phyloP scores from a whole-genome alignment of 1,139 yeast genomes.

The Ashbya aceris region DNA sequence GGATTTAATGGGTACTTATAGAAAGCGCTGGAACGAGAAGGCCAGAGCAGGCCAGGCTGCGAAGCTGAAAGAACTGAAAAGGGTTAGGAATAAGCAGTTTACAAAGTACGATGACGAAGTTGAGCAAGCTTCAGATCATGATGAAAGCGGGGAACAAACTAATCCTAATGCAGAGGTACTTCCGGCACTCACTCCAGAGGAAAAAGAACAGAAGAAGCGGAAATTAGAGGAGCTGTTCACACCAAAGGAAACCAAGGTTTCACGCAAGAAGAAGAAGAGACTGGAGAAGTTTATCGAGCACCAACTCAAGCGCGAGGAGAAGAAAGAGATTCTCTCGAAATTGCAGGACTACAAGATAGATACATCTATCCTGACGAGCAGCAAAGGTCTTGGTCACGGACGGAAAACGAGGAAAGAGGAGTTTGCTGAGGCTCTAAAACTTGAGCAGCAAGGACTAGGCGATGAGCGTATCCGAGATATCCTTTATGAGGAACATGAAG shows the following conservation, averaged over 20 bases:
- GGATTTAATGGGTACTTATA: slow-evolving; percentile 61
- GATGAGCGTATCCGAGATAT: slow-evolving; percentile 54
- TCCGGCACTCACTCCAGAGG: slow-evolving; percentile 39
- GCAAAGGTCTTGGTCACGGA: slow-evolving; percentile 73
- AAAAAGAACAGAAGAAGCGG: slow-evolving; percentile 57
- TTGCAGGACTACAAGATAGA: slow-evolving; percentile 66
- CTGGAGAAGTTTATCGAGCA: slow-evolving; percentile 74
- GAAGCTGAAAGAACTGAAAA: slow-evolving; percentile 61
- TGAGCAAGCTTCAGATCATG: slow-evolving; percentile 18
- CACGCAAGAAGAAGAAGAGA: slow-evolving; percentile 67
- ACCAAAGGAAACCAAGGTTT: slow-evolving; percentile 54
- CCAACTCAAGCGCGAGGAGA: slow-evolving; percentile 84
- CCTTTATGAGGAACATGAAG: slow-evolving; percentile 60
- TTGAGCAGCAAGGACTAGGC: slow-evolving; percentile 70
- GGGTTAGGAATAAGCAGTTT: slow-evolving; percentile 61
- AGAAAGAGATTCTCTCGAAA: slow-evolving; percentile 65
- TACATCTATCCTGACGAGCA: slow-evolving; percentile 55
- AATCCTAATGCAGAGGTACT: slow-evolving; percentile 59
- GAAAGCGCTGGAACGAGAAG: slow-evolving; percentile 74
- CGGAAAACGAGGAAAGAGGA: slow-evolving; percentile 62
- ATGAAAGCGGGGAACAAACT: slow-evolving; percentile 7
- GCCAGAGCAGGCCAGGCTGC: slow-evolving; percentile 81
- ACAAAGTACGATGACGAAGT: slow-evolving; percentile 36
- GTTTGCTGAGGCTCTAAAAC: slow-evolving; percentile 62
- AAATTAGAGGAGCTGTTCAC: slow-evolving; percentile 50